Base-by-base conservation (phyloP, 2,329 filamentous ascomycete genomes). In the Rhynchosporium graminicola region DNA sequence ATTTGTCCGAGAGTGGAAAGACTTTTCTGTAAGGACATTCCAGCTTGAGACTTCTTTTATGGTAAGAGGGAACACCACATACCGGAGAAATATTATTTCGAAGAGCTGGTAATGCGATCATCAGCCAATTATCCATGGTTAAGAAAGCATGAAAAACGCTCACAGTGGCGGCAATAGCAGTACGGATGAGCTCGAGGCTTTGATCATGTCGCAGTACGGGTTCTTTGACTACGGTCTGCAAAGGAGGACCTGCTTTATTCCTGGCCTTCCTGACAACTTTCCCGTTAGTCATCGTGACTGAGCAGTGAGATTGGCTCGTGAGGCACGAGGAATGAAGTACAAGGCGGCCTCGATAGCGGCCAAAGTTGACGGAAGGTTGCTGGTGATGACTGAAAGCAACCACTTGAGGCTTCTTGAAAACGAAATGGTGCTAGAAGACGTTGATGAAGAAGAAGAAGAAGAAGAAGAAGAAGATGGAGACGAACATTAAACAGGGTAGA, bases 51-150 rank as follows among this genome's bases (percentile, higher is more conserved):
- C n/a, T 36, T 20, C 2, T 31, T 36, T 29, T 13, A 2, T 31
- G 40, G 26, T 13, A 52, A 52, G 38, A 10, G 8, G 36, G 33
- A 36, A 6, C 13, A 28, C 26, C 33, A 40, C 4, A 8, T 54
- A 54, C 51, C 51, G 51, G 38, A 36, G 33, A 9, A 54, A 54
- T 4, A 54, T 54, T 9, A 54, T 36, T 12, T 54, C 51, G 12
- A 54, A 42, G 33, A 54, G 38, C 51, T 54, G 4, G 3, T 12
- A 5, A 20, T 28, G 13, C 3, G n/a, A 26, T 51, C 20, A 20
- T 54, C 36, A 54, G 51, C 28, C 5, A 33, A 54, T 15, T 28
- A 5, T 6, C 1, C 26, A 28, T 3, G 7, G 10, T 31, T 10
- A 8, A 20, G 36, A 12, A 26, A 10, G 4, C 36, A 54, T 20